Conservation (phyloP, 108 stramenopile genomes). For the Parietichytrium sp. region DNA sequence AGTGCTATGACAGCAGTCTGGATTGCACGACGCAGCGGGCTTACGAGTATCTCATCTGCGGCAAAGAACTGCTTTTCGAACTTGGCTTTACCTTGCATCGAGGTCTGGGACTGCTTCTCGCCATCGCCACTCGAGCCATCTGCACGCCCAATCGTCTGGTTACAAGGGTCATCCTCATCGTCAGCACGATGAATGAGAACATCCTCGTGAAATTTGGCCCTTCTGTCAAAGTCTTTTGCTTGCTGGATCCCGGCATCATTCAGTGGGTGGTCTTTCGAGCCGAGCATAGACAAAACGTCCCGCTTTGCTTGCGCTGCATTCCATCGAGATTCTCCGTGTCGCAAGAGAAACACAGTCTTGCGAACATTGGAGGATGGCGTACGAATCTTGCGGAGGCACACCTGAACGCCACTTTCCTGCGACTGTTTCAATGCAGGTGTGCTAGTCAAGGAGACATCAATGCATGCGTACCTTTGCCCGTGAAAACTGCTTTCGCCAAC, state of each 20-base stretch:
- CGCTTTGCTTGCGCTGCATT: slow-evolving; percentile 10
- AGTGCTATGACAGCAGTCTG: slow-evolving; percentile 1
- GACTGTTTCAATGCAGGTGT: neutral
- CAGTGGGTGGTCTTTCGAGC: neutral
- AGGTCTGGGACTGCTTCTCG: neutral
- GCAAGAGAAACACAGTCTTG: neutral
- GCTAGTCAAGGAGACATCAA: too few species aligned
- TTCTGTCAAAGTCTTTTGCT: neutral
- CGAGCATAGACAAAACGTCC: slow-evolving; percentile 14
- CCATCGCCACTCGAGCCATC: neutral
- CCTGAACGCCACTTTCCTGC: neutral
- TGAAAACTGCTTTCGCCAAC: neutral
- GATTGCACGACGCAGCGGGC: neutral
- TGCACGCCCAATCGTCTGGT: neutral
- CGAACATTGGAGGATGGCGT: neutral
- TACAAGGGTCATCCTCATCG: neutral
- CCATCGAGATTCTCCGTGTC: slow-evolving; percentile 25
- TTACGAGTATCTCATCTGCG: neutral
- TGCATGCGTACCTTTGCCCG: too few species aligned
- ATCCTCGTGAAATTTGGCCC: neutral
- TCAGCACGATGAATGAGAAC: neutral
- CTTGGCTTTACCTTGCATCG: neutral
- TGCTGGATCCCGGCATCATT: neutral
- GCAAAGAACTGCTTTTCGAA: neutral
- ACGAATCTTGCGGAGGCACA: neutral